Conservation (phyloP, 2,329 filamentous ascomycete species). For the Apiospora pterosperma region DNA sequence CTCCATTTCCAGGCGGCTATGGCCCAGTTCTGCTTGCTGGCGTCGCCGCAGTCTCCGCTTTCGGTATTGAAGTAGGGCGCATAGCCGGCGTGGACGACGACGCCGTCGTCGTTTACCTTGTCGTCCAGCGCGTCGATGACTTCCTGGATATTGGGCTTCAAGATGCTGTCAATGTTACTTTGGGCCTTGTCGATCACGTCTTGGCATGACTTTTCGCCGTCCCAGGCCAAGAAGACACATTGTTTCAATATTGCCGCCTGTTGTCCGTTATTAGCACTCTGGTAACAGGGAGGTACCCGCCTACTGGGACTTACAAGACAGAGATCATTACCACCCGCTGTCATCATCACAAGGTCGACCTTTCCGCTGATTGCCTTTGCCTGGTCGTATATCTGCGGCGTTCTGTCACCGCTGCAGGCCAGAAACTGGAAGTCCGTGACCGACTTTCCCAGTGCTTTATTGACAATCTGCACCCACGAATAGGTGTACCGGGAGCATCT, state of each 20-base stretch:
- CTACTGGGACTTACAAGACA: too few species aligned
- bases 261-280: too few species aligned
- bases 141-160: constrained; percentile 23
- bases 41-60: constrained; percentile 17
- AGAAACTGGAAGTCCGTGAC: constrained; percentile 24
- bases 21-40: constrained; percentile 17
- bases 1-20: background rate
- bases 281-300: too few species aligned
- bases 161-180: constrained; percentile 22
- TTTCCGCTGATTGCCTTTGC: constrained; percentile 18
- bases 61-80: constrained; percentile 30
- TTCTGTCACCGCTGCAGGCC: constrained; percentile 24
- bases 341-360: constrained; percentile 32
- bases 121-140: constrained; percentile 21
- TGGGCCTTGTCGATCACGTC: constrained; percentile 19
- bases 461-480: constrained; percentile 15
- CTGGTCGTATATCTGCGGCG: constrained; percentile 24
- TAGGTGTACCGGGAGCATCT: constrained; percentile 16
- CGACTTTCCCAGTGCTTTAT: constrained; percentile 10
- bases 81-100: constrained; percentile 28
- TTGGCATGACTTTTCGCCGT: constrained; percentile 14
- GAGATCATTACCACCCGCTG: constrained; percentile 34
- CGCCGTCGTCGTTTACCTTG: constrained; percentile 26
- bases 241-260: constrained; percentile 8
- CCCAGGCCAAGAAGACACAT: constrained; percentile 18